Evolutionary conservation across 2,329 filamentous ascomycete species (phyloP), one percentile per base, ranked within the genome.

Genomic region (Diplodia corticola): DNA sequence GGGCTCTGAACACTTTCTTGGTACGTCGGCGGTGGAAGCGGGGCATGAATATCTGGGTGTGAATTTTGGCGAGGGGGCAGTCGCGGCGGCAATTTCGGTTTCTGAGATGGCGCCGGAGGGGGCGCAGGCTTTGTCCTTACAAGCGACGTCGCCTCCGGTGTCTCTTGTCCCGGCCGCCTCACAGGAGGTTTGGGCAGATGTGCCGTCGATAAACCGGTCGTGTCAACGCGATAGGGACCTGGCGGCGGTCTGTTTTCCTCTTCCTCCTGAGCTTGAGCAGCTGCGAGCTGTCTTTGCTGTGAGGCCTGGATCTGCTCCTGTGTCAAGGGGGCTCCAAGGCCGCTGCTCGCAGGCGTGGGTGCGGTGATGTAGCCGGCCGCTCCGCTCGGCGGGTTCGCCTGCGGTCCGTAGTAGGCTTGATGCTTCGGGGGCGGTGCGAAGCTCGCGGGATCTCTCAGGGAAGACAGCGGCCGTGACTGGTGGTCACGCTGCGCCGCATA

Each of bases 341-440:
- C 50, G 50, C 15, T 48, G 51, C 17, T 35, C 15, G 53, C 53
- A 26, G 51, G 63, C 26, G 57, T 60, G 12, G 63, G 26, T 4
- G 64, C 33, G 22, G 26, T 50, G 13, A 51, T 37, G n/a, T 53
- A 17, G n/a, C 53, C 40, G 33, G 55, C n/a, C 20, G 30, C 30
- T 51, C 63, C 67, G 55, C 48, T 46, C 24, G 67, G n/a, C 22
- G 40, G 26, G 24, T 48, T 33, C 17, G 30, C 49, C 40, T 61
- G 67, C 40, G 51, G 49, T n/a, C 53, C 63, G 24, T 64, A 51
- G 44, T 57, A 57, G 30, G n/a, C 63, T 12, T 59, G 53, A 24
- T 73, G 90, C 72, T 87, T 93, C 0, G 93, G 93, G 28, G 93
- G 93, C 26, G 92, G 91, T 2, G 86, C 92, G 75, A 96, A 97